Evolutionary conservation across 805 yeast species (phyloP).

Genomic region (Kodamaea nitidulidarum): DNA sequence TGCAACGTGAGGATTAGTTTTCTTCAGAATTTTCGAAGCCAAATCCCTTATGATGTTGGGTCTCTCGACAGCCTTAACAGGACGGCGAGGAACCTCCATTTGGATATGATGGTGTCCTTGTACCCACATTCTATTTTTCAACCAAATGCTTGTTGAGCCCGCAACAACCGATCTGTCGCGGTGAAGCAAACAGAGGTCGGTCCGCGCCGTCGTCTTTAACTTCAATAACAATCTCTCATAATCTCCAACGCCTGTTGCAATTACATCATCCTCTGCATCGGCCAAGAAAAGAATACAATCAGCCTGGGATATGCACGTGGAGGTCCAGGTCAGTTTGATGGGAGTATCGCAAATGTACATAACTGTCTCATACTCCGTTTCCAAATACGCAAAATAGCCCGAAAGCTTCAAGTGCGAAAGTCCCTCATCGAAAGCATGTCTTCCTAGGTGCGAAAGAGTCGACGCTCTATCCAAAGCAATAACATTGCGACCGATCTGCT

Average conservation of each 20-base stretch:
- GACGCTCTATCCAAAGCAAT: slow-evolving; percentile 81
- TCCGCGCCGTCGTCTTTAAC: slow-evolving; percentile 77
- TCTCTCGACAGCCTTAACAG: slow-evolving; percentile 7
- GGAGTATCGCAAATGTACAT: slow-evolving; percentile 86
- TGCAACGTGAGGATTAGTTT: slow-evolving; percentile 30
- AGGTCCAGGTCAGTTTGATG: slow-evolving; percentile 82
- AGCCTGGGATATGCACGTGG: slow-evolving; percentile 89
- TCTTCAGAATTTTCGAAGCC: slow-evolving; percentile 31
- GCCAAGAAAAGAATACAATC: slow-evolving; percentile 90
- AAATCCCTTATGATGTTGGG: slow-evolving; percentile 26
- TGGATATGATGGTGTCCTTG: slow-evolving; percentile 91
- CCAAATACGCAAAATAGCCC: slow-evolving; percentile 87
- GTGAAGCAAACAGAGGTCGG: slow-evolving; percentile 81
- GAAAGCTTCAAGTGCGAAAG: slow-evolving; percentile 80
- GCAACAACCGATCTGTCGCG: slow-evolving; percentile 78
- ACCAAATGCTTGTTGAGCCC: slow-evolving; percentile 82
- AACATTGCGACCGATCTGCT: slow-evolving; percentile 66
- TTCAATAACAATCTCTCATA: slow-evolving; percentile 74
- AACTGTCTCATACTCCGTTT: slow-evolving; percentile 83
- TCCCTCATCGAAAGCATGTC: slow-evolving; percentile 83
- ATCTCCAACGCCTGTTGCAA: slow-evolving; percentile 71
- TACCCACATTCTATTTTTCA: slow-evolving; percentile 84
- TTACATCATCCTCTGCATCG: slow-evolving; percentile 62
- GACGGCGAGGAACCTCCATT: slow-evolving; percentile 39
- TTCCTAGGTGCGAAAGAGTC: slow-evolving; percentile 74